These are phyloP conservation scores for Trichosporon asahii DNA, from an alignment of 1,284 basidiomycete genomes.

Conservation along the genomic window DNA sequence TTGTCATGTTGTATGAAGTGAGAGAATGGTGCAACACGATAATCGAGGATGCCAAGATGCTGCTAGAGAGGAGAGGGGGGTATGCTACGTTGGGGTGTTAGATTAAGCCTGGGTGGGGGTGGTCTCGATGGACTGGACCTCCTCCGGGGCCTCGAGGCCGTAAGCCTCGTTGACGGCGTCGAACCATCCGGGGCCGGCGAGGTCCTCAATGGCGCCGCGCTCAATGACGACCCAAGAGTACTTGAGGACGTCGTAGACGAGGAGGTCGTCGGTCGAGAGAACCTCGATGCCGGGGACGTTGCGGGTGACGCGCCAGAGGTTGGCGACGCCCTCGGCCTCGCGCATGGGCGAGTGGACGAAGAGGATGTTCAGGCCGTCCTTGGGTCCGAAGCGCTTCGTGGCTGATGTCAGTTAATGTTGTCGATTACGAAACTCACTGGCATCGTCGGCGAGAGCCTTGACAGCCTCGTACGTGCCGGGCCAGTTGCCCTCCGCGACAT, in stretches of 20 bases:
- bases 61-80: not conserved
- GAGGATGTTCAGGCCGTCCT: conserved; percentile 41
- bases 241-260: conserved; percentile 72
- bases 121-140: not conserved
- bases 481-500: conserved; percentile 61
- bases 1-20: conserved; percentile 10
- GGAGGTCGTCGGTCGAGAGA: conserved; percentile 62
- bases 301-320: conserved; percentile 29
- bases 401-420: not conserved
- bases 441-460: conserved; percentile 33
- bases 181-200: conserved; percentile 37
- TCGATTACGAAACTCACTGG: not conserved
- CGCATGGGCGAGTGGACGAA: conserved; percentile 44
- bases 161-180: conserved; percentile 53
- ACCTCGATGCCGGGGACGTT: conserved; percentile 62
- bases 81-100: not conserved
- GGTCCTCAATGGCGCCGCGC: conserved; percentile 52
- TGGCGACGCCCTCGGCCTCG: conserved; percentile 24
- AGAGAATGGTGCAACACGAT: conserved; percentile 8
- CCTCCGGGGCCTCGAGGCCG: conserved; percentile 42
- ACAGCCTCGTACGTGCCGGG: conserved; percentile 38
- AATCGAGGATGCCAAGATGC: not conserved
- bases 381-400: conserved; percentile 38
- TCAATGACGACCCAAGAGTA: conserved; percentile 57
- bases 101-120: not conserved